These are phyloP conservation scores for Pseudotsuga menziesii DNA, from an alignment of 75 land plant genomes.

Conservation along the genomic window DNA sequence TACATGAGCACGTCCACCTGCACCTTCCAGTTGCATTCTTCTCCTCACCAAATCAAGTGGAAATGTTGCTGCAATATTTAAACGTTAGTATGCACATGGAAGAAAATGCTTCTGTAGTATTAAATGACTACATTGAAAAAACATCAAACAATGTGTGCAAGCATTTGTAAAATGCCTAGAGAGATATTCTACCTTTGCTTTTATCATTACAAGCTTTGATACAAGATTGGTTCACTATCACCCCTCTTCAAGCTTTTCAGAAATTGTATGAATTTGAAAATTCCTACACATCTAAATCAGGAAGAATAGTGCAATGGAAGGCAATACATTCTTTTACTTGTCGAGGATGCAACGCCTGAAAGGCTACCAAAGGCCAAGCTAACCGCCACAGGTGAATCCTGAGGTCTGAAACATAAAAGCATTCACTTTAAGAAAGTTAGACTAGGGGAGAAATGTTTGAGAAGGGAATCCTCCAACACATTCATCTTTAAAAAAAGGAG, in stretches of 20 bases:
- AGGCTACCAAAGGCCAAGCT: slow-evolving; percentile 89
- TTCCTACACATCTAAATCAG: neutral
- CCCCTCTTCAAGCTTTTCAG: neutral
- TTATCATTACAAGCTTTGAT: neutral
- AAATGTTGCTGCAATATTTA: slow-evolving; percentile 68
- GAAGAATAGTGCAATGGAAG: neutral
- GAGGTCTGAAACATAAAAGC: slow-evolving; percentile 55
- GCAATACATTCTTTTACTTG: slow-evolving; percentile 42
- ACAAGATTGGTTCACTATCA: neutral
- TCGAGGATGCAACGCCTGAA: slow-evolving; percentile 89
- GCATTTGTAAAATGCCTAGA: neutral
- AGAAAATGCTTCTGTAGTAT: neutral
- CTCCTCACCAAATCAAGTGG: slow-evolving; percentile 86
- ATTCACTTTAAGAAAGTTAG: slow-evolving; percentile 43
- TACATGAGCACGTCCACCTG: slow-evolving; percentile 70
- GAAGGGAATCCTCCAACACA: too few relatives aligned
- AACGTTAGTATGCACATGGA: neutral
- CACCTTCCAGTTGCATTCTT: slow-evolving; percentile 91
- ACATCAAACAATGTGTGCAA: neutral
- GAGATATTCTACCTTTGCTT: neutral
- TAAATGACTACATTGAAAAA: neutral
- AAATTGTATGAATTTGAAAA: neutral
- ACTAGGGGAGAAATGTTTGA: too few relatives aligned
- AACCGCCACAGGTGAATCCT: slow-evolving; percentile 52
- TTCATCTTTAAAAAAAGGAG: too few relatives aligned